These are phyloP conservation scores for Lathyrus sativus DNA, from an alignment of 306 rosid species.

Conservation along the genomic window DNA sequence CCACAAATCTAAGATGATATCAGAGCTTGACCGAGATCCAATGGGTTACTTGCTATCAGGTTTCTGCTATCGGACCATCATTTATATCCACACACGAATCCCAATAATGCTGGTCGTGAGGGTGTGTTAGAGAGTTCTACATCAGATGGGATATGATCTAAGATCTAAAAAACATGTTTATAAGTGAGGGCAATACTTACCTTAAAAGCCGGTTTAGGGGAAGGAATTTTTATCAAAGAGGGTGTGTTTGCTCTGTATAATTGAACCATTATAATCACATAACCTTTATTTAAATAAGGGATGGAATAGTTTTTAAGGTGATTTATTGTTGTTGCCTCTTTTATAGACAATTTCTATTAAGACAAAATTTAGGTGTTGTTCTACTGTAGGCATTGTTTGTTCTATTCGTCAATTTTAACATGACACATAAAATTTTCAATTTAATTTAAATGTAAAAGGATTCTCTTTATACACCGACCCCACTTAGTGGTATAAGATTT, in stretches of 20 bases:
- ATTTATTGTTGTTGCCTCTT: conserved; percentile 17
- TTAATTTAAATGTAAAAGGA: background rate
- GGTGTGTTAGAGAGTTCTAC: too few relatives aligned
- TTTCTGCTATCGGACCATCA: too few relatives aligned
- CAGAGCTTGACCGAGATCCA: too few relatives aligned
- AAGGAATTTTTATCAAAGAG: background rate
- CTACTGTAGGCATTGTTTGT: background rate
- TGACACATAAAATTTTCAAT: background rate
- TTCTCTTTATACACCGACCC: conserved; percentile 5
- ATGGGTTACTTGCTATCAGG: too few relatives aligned
- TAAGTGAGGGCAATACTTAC: too few relatives aligned
- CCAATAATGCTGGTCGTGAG: too few relatives aligned
- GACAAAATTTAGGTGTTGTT: background rate
- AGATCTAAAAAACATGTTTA: too few relatives aligned
- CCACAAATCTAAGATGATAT: too few relatives aligned
- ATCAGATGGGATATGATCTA: too few relatives aligned
- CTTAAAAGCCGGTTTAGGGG: background rate
- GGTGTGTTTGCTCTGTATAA: conserved; percentile 19
- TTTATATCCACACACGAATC: too few relatives aligned
- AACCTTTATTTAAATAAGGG: conserved; percentile 14
- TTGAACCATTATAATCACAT: conserved; percentile 14
- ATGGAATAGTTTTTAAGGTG: background rate
- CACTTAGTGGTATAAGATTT: too few relatives aligned
- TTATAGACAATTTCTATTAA: background rate
- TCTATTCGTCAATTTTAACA: background rate